A percentile compares a stretch with the other conserved stretches of the same genome.
phyloP scores from a whole-genome alignment of 2,329 filamentous ascomycete genomes.

The Zelopaecilomyces penicillatus region DNA sequence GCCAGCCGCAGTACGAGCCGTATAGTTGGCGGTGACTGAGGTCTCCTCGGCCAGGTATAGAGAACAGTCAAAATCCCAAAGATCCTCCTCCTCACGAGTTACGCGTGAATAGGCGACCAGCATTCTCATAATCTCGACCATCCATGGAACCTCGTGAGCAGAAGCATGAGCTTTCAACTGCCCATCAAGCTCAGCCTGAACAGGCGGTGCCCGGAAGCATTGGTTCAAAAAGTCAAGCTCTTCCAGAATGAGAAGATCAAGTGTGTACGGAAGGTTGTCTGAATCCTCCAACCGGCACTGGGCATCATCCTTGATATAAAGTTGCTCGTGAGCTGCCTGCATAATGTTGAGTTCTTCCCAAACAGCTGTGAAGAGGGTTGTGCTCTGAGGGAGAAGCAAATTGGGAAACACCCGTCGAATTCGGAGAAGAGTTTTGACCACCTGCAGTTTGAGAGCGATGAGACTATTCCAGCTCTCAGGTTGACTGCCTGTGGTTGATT shows the following conservation, averaged over 20 bases:
- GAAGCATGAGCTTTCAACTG: slow-evolving; percentile 57
- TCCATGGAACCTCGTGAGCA: slow-evolving; percentile 64
- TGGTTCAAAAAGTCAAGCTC: slow-evolving; percentile 93
- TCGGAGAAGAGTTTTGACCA: slow-evolving; percentile 89
- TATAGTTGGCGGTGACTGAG: slow-evolving; percentile 92
- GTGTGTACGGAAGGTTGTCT: slow-evolving; percentile 84
- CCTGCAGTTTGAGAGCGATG: slow-evolving; percentile 82
- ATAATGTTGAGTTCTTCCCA: slow-evolving; percentile 80
- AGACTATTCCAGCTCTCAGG: slow-evolving; percentile 70
- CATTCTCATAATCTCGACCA: slow-evolving; percentile 80
- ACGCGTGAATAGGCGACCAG: slow-evolving; percentile 82
- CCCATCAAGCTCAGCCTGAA: slow-evolving; percentile 79
- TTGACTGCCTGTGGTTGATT: slow-evolving; percentile 33
- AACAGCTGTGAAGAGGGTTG: slow-evolving; percentile 72
- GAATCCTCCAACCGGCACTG: slow-evolving; percentile 85
- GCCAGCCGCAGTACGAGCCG: slow-evolving; percentile 82
- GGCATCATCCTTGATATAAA: slow-evolving; percentile 78
- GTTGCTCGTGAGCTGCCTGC: slow-evolving; percentile 63
- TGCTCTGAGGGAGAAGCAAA: slow-evolving; percentile 73
- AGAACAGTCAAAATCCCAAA: slow-evolving; percentile 96
- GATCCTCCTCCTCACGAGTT: slow-evolving; percentile 80
- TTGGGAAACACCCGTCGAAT: slow-evolving; percentile 77
- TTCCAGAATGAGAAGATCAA: slow-evolving; percentile 89
- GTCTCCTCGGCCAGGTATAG: slow-evolving; percentile 93
- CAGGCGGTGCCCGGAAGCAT: slow-evolving; percentile 77